Base-by-base conservation (phyloP, 257 asterid species). In the Marsdenia floribunda region DNA sequence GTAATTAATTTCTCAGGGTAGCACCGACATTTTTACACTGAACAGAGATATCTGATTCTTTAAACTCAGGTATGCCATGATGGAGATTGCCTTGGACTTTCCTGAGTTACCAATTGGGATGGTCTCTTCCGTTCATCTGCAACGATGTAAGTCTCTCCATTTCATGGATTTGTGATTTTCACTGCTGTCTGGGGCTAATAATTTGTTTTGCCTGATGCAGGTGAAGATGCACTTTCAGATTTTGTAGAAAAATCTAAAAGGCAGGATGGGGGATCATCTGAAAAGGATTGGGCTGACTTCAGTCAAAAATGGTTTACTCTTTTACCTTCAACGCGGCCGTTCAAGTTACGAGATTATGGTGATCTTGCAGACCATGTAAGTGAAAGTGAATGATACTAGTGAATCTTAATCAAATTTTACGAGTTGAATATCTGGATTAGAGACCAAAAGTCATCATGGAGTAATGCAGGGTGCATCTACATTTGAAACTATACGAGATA, bases 61-160 rank as follows among this genome's bases (percentile, higher is more conserved):
- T 22, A 24, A 54, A 3, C 65, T 67, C 73, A 92, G 99, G 82
- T 95, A 92, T 79, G 96, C 98, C 22, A 65, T 95, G 84, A 85
- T 90, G 96, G 98, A 95, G 75, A 88, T 88, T 86, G 99, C 88
- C 13, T 77, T 87, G 9, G 98, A 92, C 78, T 82, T 85, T 71
- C 90, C 92, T 1, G 96, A 92, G 29, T 65, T 95, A 21, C 99
- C 98, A 0, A n/a, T 92, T 21, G 98, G 97, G n/a, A 90, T 95
- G 96, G 84, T 92, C 22, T 82, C 90, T 11, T 81, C 86, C 65
- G 22, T 79, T 50, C 97, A 95, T 61, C 74, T 95, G 68, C 84
- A 87, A 53, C 83, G 84, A 89, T 95, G 98, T 88, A 83, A 70
- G 88, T 13, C 35, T 1, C 72, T 1, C 22, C 11, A 19, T n/a